Base-by-base conservation (phyloP, 1,139 yeast species). In the Hansenula lynferdii region DNA sequence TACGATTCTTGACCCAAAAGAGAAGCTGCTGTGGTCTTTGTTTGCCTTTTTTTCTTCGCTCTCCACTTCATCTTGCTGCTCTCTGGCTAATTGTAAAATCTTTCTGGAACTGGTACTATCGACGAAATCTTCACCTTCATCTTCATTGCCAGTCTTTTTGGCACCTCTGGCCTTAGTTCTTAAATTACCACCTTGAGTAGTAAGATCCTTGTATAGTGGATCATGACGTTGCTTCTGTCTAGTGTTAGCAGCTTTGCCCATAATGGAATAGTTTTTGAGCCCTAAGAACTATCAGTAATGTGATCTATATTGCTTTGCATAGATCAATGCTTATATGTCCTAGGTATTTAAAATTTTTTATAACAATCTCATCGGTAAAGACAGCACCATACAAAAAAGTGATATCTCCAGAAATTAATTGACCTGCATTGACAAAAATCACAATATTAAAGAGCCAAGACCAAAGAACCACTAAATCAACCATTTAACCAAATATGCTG, bases 51-150 rank as follows among this genome's bases (percentile, higher is more conserved):
- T 59, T 47, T 80, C 87, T 57, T 86, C 95, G 8, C 62, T 69
- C 42, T 75, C 85, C 23, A 90, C 61, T 58, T 92, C 98, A 34
- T 85, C 90, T 60, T 89, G 97, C 64, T 92, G 98, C 53, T 84
- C 92, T 53, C 76, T 80, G 14, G 97, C 98, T 49, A 92, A 70
- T 57, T 84, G 85, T 48, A 92, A 69, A 61, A 92, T 90, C 65
- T 79, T 87, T 62, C 95, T 74, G 1, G 97, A 85, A 27, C 87
- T 70, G 21, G 78, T 70, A 16, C 97, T 86, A 65, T 90, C 97
- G 34, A 92, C 72, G 51, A 65, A 82, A 32, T 75, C 81, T 41
- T 83, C 90, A 10, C 67, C 69, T 14, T 69, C 69, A 25, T 75
- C 76, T 18, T 67, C 64, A 37, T 58, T 58, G 14, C 49, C 57